Evolutionary conservation across 2,329 filamentous ascomycete species (phyloP).

Genomic region (Aureobasidium sp.): DNA sequence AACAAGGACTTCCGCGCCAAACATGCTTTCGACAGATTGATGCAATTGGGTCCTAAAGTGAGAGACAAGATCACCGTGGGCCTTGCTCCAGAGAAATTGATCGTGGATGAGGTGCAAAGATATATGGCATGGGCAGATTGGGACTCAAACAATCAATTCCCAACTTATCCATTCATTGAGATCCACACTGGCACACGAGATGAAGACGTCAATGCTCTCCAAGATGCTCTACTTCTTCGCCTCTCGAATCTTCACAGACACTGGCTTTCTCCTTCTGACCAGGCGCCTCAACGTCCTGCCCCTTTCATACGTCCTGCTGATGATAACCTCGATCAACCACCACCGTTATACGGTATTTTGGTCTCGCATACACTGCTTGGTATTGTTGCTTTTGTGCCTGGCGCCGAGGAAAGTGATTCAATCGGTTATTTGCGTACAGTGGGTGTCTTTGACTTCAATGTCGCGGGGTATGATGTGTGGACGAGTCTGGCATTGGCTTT

Average conservation of each 20-base stretch:
- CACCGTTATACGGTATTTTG: constrained; percentile 48
- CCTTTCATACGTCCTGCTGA: not conserved
- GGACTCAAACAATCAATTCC: constrained; percentile 26
- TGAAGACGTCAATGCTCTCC: constrained; percentile 31
- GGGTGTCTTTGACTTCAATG: constrained; percentile 45
- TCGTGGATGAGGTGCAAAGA: constrained; percentile 25
- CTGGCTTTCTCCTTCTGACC: constrained; percentile 12
- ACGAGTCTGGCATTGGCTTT: constrained; percentile 50
- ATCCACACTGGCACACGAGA: constrained; percentile 33
- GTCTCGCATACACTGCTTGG: constrained; percentile 44
- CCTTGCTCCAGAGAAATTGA: constrained; percentile 26
- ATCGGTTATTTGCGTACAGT: constrained; percentile 33
- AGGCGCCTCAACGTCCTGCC: constrained; percentile 12
- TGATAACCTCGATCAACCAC: constrained; percentile 15
- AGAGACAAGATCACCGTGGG: constrained; percentile 40
- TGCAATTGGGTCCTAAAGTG: constrained; percentile 43
- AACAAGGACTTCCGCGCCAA: constrained; percentile 42
- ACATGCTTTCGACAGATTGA: constrained; percentile 41
- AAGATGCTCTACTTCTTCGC: constrained; percentile 18
- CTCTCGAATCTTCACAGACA: not conserved
- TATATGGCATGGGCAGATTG: constrained; percentile 47
- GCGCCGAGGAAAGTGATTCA: constrained; percentile 20
- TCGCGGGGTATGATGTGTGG: constrained; percentile 50
- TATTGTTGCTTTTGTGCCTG: constrained; percentile 42
- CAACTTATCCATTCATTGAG: constrained; percentile 36